Evolutionary conservation across 306 rosid genomes (phyloP).

Genomic region (Vigna radiata): DNA sequence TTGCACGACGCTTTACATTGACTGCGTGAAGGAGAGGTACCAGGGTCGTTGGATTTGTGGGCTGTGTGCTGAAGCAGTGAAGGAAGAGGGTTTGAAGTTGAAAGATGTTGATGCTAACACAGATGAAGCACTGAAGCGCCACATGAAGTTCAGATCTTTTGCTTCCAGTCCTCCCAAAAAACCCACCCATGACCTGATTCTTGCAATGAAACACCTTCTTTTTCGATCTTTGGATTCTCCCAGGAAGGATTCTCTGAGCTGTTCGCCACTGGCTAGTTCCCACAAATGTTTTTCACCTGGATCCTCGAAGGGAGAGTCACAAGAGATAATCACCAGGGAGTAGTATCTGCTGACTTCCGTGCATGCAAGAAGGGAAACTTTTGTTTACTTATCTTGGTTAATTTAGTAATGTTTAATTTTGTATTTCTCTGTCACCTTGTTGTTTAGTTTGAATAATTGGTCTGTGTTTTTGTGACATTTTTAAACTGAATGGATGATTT

Average conservation of each 20-base stretch:
- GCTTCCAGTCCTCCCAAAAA: slow-evolving; percentile 56
- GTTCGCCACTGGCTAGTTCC: slow-evolving; percentile 52
- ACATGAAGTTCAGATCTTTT: slow-evolving; percentile 61
- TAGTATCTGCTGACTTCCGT: background rate
- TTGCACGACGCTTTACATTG: slow-evolving; percentile 71
- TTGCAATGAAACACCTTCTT: slow-evolving; percentile 68
- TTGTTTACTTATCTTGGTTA: background rate
- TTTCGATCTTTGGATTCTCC: slow-evolving; percentile 64
- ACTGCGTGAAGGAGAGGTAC: slow-evolving; percentile 59
- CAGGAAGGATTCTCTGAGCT: slow-evolving; percentile 33
- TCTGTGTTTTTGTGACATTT: slow-evolving; percentile 30
- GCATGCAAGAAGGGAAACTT: background rate
- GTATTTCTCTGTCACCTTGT: slow-evolving; percentile 6
- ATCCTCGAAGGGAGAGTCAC: slow-evolving; percentile 7
- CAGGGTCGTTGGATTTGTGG: slow-evolving; percentile 91
- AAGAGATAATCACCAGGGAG: background rate
- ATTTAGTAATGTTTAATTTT: background rate
- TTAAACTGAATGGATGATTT: slow-evolving; percentile 39
- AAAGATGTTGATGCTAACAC: slow-evolving; percentile 34
- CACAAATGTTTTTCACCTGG: slow-evolving; percentile 55
- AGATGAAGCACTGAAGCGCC: slow-evolving; percentile 70
- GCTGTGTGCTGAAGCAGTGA: slow-evolving; percentile 77
- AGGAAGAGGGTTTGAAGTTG: slow-evolving; percentile 61
- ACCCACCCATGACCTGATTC: slow-evolving; percentile 60
- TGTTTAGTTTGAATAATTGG: background rate